Conservation (phyloP, 768 basidiomycete genomes). For the Strobilomyces echinocephalus region DNA sequence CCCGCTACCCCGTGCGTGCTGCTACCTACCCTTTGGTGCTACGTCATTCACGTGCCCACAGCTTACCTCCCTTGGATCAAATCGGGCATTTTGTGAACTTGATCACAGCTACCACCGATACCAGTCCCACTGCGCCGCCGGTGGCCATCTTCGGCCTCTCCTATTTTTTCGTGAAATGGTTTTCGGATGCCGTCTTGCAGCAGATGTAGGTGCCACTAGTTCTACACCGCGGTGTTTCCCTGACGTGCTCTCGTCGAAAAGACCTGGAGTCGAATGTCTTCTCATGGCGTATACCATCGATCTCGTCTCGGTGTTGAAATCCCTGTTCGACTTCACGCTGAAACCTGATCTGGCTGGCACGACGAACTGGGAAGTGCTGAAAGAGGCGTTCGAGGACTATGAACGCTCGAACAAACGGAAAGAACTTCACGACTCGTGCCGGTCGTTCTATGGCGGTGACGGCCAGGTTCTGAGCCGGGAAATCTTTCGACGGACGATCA, state of each 20-base stretch:
- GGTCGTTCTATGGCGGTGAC: neutral
- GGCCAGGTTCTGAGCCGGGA: neutral
- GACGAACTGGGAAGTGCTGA: slow-evolving; percentile 3
- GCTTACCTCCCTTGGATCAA: neutral
- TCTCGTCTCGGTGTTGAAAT: neutral
- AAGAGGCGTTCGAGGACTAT: neutral
- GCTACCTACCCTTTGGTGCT: neutral
- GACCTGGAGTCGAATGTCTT: neutral
- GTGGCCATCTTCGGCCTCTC: slow-evolving; percentile 5
- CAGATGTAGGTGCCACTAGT: neutral
- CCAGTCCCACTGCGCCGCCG: neutral
- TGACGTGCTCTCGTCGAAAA: neutral
- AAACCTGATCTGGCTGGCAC: slow-evolving; percentile 4
- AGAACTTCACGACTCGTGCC: neutral
- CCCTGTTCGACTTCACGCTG: slow-evolving; percentile 2
- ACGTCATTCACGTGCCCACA: neutral
- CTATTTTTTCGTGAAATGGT: slow-evolving; percentile 3
- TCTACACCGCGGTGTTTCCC: neutral
- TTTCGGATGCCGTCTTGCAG: neutral
- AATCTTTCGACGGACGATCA: neutral
- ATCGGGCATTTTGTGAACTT: slow-evolving; percentile 2
- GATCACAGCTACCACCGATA: neutral
- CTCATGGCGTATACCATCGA: slow-evolving; percentile 4
- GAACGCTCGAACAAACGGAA: neutral
- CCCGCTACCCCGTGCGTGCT: neutral